Conservation (phyloP, 495 filamentous ascomycete genomes). For the Neurospora sp. region DNA sequence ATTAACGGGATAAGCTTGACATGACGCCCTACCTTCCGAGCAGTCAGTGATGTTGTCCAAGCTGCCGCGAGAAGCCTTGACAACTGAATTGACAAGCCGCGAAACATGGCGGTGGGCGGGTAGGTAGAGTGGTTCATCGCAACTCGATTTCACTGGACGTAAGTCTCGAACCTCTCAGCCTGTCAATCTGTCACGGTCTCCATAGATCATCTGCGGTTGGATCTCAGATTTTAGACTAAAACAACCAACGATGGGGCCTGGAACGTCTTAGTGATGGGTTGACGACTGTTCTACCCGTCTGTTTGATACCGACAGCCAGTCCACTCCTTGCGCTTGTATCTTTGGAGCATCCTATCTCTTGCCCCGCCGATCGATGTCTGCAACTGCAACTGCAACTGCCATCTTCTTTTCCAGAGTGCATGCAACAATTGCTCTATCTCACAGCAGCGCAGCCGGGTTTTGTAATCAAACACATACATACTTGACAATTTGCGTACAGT, state of each 20-base stretch:
- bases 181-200: background rate
- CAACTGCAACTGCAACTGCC: too few species aligned
- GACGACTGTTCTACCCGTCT: too few species aligned
- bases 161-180: background rate
- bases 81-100: background rate
- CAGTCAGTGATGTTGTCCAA: background rate
- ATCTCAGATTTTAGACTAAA: background rate
- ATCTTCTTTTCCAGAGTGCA: too few species aligned
- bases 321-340: too few species aligned
- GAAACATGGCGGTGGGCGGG: background rate
- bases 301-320: too few species aligned
- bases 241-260: background rate
- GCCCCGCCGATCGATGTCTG: too few species aligned
- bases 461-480: too few species aligned
- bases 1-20: background rate
- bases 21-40: background rate
- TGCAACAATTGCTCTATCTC: too few species aligned
- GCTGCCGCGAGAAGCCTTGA: background rate
- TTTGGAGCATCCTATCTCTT: too few species aligned
- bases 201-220: background rate
- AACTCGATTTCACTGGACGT: background rate
- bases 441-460: too few species aligned
- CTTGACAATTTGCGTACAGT: too few species aligned
- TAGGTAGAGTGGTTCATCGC: background rate
- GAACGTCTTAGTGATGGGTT: too few species aligned